These are phyloP conservation scores for Pogostemon cablin DNA, from an alignment of 257 asterid genomes.

Conservation along the genomic window DNA sequence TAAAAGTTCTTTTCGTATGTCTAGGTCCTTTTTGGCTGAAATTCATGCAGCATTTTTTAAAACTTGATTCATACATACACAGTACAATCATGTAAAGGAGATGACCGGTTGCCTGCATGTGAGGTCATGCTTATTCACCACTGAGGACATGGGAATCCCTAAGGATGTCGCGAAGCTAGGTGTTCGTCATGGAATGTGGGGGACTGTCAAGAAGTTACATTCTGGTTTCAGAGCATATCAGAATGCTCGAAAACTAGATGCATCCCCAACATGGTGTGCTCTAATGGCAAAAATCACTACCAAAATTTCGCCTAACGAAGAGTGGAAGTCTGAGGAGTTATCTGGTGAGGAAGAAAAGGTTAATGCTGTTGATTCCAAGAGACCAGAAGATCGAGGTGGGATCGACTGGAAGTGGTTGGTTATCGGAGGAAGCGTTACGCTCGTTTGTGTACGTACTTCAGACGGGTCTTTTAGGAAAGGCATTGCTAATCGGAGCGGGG, in stretches of 20 bases:
- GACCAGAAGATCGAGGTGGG: constrained; percentile 37
- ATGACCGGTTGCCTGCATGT: constrained; percentile 71
- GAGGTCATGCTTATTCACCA: constrained; percentile 84
- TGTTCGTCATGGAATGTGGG: constrained; percentile 99
- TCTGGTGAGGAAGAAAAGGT: constrained; percentile 35
- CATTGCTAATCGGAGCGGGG: constrained; percentile 70
- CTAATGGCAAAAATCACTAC: constrained; percentile 55
- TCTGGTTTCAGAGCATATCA: constrained; percentile 84
- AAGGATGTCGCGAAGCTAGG: constrained; percentile 92
- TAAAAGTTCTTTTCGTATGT: constrained; percentile 4
- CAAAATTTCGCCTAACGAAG: constrained; percentile 35
- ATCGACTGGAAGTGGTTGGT: constrained; percentile 67
- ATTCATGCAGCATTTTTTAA: constrained; percentile 25
- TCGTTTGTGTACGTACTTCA: constrained; percentile 77
- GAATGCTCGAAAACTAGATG: constrained; percentile 47
- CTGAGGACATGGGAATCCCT: constrained; percentile 98
- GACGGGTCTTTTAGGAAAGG: constrained; percentile 70
- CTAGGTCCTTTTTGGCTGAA: neutral
- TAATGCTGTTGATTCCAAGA: constrained; percentile 10
- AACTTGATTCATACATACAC: neutral
- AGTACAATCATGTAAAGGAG: constrained; percentile 81
- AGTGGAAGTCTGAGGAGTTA: constrained; percentile 36
- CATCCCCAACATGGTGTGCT: constrained; percentile 49
- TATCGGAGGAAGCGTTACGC: constrained; percentile 69
- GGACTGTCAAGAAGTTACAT: constrained; percentile 89